A percentile compares a stretch with the other conserved stretches of the same genome.
Conservation (phyloP, 768 basidiomycete species). For the Lyophyllum shimeji region DNA sequence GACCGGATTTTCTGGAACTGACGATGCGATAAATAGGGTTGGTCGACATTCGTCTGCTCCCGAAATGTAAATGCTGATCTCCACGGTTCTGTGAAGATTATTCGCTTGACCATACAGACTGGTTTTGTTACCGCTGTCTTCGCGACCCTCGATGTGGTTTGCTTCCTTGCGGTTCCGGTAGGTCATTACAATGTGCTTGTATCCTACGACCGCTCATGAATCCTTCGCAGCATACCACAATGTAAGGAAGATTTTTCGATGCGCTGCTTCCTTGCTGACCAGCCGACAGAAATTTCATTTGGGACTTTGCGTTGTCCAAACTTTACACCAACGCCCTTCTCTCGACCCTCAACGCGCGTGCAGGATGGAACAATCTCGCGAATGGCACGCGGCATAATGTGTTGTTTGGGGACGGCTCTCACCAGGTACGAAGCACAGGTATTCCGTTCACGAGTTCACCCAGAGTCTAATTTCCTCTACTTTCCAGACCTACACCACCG, state of each 20-base stretch:
- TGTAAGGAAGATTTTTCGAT: slow-evolving; percentile 11
- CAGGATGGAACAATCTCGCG: slow-evolving; percentile 13
- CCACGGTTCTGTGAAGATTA: slow-evolving; percentile 20
- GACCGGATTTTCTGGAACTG: slow-evolving; percentile 42
- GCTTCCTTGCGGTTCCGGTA: slow-evolving; percentile 41
- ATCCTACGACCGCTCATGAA: background rate
- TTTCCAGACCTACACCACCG: background rate
- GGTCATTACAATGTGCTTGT: background rate
- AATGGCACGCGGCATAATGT: slow-evolving; percentile 16
- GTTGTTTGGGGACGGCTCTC: slow-evolving; percentile 13
- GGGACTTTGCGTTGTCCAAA: slow-evolving; percentile 28
- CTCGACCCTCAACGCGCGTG: slow-evolving; percentile 23
- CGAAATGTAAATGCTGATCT: too few relatives aligned
- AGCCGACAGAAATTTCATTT: slow-evolving; percentile 24
- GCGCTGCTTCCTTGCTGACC: background rate
- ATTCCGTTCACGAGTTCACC: background rate
- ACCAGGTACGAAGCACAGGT: slow-evolving; percentile 1
- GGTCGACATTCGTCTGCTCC: background rate
- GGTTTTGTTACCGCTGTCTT: slow-evolving; percentile 37
- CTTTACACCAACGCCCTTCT: slow-evolving; percentile 25
- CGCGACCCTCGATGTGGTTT: slow-evolving; percentile 41
- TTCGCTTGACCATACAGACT: slow-evolving; percentile 39
- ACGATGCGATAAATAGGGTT: slow-evolving; percentile 36
- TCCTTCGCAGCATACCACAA: slow-evolving; percentile 20
- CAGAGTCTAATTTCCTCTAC: background rate